Conservation (phyloP, 495 filamentous ascomycete species). For the Barbatosphaeria neglecta region DNA sequence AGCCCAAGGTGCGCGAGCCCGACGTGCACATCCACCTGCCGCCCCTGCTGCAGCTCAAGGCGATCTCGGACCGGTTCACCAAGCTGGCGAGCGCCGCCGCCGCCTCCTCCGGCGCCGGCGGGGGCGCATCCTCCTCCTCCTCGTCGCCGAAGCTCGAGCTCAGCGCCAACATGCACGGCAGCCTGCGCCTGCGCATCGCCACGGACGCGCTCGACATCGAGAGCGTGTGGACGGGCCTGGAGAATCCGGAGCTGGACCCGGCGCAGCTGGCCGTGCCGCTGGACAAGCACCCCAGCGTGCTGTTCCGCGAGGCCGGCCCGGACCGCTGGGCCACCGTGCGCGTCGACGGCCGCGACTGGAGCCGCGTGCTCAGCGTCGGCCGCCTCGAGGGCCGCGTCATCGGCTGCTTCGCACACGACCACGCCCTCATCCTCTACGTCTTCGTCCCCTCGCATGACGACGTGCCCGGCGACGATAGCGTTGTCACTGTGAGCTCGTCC, state of each 20-base stretch:
- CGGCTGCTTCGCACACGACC: constrained; percentile 70
- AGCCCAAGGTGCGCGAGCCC: constrained; percentile 80
- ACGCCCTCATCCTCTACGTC: constrained; percentile 84
- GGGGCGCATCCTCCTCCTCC: constrained; percentile 7
- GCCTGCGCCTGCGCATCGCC: constrained; percentile 56
- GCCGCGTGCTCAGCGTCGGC: constrained; percentile 78
- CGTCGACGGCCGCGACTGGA: constrained; percentile 89
- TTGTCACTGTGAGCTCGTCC: constrained; percentile 55
- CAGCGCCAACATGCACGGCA: constrained; percentile 85
- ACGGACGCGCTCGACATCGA: constrained; percentile 75
- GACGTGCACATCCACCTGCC: constrained; percentile 91
- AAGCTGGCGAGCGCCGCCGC: constrained; percentile 50
- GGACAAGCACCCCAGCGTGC: constrained; percentile 64
- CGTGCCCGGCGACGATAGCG: constrained; percentile 54
- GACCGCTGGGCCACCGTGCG: constrained; percentile 74
- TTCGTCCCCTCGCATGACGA: constrained; percentile 65
- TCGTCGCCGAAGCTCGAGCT: constrained; percentile 57
- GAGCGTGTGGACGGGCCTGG: constrained; percentile 68
- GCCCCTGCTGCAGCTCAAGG: constrained; percentile 69
- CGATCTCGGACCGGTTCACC: constrained; percentile 87
- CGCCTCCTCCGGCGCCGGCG: constrained; percentile 8
- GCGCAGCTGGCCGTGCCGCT: constrained; percentile 49
- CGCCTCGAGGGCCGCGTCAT: constrained; percentile 79
- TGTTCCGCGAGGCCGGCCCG: constrained; percentile 47
- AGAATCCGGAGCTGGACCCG: constrained; percentile 76